These are phyloP conservation scores for Lachancea sp. DNA, from an alignment of 805 yeast species.

Conservation along the genomic window DNA sequence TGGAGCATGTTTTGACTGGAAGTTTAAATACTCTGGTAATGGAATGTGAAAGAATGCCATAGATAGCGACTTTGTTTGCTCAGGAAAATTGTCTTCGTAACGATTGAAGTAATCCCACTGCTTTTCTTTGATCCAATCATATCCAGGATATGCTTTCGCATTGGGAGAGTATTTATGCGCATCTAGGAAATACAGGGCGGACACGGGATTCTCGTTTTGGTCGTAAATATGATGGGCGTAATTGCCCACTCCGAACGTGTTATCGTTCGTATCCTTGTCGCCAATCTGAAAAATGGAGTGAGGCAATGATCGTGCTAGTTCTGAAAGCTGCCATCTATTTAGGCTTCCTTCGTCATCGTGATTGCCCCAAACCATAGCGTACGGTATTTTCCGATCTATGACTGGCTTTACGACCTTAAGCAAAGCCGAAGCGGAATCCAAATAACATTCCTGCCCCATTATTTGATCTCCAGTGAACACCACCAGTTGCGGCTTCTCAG, in stretches of 20 bases:
- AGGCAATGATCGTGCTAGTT: conserved; percentile 53
- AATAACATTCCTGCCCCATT: conserved; percentile 63
- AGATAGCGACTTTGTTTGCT: conserved; percentile 39
- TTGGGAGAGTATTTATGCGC: conserved; percentile 68
- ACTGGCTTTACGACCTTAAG: conserved; percentile 71
- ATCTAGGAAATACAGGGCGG: conserved; percentile 72
- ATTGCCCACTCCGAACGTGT: conserved; percentile 77
- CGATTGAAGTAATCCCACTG: conserved; percentile 56
- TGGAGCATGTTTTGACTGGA: conserved; percentile 28
- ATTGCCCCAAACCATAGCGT: conserved; percentile 82
- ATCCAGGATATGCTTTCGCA: conserved; percentile 67
- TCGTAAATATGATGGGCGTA: conserved; percentile 52
- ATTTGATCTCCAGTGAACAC: conserved; percentile 90
- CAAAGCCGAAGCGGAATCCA: conserved; percentile 78
- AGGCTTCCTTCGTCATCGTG: conserved; percentile 88
- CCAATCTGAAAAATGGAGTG: conserved; percentile 58
- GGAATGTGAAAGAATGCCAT: conserved; percentile 97
- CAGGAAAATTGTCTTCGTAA: conserved; percentile 28
- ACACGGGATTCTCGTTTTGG: conserved; percentile 37
- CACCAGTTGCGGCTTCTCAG: conserved; percentile 78
- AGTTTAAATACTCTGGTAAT: conserved; percentile 68
- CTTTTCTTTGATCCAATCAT: conserved; percentile 74
- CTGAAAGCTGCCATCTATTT: conserved; percentile 53
- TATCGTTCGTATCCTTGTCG: conserved; percentile 41
- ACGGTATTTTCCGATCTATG: conserved; percentile 64